Evolutionary conservation across 2,329 filamentous ascomycete genomes (phyloP).

Genomic region (Paraconiothyrium sp.): DNA sequence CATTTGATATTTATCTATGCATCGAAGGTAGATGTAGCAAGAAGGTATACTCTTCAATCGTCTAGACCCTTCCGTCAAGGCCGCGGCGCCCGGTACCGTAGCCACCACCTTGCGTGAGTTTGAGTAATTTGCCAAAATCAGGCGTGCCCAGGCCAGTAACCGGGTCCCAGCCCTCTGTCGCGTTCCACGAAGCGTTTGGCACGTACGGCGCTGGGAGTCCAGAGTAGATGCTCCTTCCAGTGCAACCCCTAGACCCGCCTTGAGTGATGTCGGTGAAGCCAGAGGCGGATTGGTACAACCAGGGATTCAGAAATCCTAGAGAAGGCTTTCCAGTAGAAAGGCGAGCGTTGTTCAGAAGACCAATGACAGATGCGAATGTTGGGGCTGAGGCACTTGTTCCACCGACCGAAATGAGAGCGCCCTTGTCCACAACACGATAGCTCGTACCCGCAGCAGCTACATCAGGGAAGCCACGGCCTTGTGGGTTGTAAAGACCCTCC

Average conservation of each 20-base stretch:
- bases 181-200: conserved; percentile 61
- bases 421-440: conserved; percentile 50
- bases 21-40: background rate
- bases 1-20: conserved; percentile 7
- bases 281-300: conserved; percentile 53
- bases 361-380: conserved; percentile 49
- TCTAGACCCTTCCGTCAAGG: conserved; percentile 14
- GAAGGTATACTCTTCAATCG: background rate
- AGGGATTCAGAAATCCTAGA: conserved; percentile 53
- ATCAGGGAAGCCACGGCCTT: conserved; percentile 57
- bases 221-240: conserved; percentile 49
- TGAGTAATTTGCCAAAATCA: conserved; percentile 46
- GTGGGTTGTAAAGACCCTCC: conserved; percentile 54
- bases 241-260: conserved; percentile 59
- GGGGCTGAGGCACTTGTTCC: conserved; percentile 54
- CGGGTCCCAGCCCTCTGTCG: conserved; percentile 61
- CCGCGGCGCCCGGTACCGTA: conserved; percentile 29
- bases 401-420: conserved; percentile 41
- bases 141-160: conserved; percentile 56
- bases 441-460: conserved; percentile 52
- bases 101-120: conserved; percentile 30
- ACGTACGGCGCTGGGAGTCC: conserved; percentile 52
- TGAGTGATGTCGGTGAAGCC: conserved; percentile 61
- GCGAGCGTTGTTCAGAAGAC: conserved; percentile 51
- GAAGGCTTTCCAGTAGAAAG: conserved; percentile 44